A percentile compares a stretch with the other conserved stretches of the same genome.
phyloP scores from a whole-genome alignment of 2,329 filamentous ascomycete species.

The Monilinia fructigena region DNA sequence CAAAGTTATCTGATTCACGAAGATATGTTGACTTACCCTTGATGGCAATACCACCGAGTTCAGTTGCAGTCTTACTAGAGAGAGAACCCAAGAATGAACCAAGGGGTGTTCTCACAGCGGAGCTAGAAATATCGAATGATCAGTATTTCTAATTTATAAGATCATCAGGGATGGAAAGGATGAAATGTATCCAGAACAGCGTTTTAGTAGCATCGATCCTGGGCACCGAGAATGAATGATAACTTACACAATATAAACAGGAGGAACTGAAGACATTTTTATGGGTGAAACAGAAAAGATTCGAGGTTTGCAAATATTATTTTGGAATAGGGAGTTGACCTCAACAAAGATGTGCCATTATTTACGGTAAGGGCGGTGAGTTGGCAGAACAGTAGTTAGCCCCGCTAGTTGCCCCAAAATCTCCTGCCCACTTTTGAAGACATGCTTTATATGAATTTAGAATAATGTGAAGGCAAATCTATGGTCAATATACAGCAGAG shows the following conservation, averaged over 20 bases:
- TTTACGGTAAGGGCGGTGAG: slow-evolving; percentile 3
- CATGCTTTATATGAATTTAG: neutral
- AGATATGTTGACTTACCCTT: slow-evolving; percentile 60
- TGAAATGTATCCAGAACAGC: neutral
- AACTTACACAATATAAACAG: slow-evolving; percentile 81
- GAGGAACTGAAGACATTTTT: slow-evolving; percentile 74
- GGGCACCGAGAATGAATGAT: neutral
- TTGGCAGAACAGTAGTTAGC: neutral
- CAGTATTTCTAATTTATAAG: neutral
- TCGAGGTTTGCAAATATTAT: slow-evolving; percentile 9
- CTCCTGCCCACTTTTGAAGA: slow-evolving; percentile 11
- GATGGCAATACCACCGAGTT: slow-evolving; percentile 88
- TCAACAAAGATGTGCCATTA: slow-evolving; percentile 18
- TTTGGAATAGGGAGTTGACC: neutral
- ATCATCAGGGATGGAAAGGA: neutral
- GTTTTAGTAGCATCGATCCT: neutral
- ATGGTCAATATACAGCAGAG: neutral
- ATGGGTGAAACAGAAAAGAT: neutral
- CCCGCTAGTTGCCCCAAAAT: neutral
- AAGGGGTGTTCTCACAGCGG: slow-evolving; percentile 83
- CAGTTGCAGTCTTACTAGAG: slow-evolving; percentile 78
- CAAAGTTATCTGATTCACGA: neutral
- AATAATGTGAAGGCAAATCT: slow-evolving; percentile 1
- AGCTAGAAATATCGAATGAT: slow-evolving; percentile 40
- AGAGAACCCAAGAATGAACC: slow-evolving; percentile 94